These are phyloP conservation scores for Fragilaria crotonensis DNA, from an alignment of 108 stramenopile genomes.

Conservation along the genomic window DNA sequence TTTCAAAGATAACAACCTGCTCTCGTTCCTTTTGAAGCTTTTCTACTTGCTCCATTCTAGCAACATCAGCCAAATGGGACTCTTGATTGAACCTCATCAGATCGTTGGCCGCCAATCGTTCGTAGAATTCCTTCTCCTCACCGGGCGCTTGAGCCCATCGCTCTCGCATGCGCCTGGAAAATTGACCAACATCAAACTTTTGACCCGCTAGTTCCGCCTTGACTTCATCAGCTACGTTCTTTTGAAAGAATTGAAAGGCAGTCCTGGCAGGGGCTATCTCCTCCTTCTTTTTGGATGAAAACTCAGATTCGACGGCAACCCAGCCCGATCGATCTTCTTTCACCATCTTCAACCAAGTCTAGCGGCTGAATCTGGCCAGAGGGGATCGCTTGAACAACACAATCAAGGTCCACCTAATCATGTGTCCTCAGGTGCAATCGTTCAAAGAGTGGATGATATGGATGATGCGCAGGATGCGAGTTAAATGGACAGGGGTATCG, in stretches of 20 bases:
- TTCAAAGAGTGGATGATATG: too few relatives aligned
- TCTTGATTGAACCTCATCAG: constrained; percentile 48
- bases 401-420: too few relatives aligned
- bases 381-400: too few relatives aligned
- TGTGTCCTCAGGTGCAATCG: too few relatives aligned
- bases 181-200: constrained; percentile 51
- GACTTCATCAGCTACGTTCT: constrained; percentile 41
- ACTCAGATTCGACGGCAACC: constrained; percentile 81
- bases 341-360: too few relatives aligned
- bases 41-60: constrained; percentile 48
- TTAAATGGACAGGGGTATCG: too few relatives aligned
- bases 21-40: constrained; percentile 42
- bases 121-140: constrained; percentile 34
- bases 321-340: constrained; percentile 70
- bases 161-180: constrained; percentile 44
- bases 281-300: constrained; percentile 12
- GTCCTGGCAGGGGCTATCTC: constrained; percentile 54
- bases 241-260: constrained; percentile 71
- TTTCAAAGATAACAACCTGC: constrained; percentile 41
- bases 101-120: constrained; percentile 52
- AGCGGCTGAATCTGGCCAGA: too few relatives aligned
- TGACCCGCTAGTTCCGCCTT: constrained; percentile 36
- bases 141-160: constrained; percentile 46
- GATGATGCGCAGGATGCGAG: too few relatives aligned
- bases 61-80: constrained; percentile 67